Conservation (phyloP, 2,329 filamentous ascomycete genomes). For the Xylaria multiplex region DNA sequence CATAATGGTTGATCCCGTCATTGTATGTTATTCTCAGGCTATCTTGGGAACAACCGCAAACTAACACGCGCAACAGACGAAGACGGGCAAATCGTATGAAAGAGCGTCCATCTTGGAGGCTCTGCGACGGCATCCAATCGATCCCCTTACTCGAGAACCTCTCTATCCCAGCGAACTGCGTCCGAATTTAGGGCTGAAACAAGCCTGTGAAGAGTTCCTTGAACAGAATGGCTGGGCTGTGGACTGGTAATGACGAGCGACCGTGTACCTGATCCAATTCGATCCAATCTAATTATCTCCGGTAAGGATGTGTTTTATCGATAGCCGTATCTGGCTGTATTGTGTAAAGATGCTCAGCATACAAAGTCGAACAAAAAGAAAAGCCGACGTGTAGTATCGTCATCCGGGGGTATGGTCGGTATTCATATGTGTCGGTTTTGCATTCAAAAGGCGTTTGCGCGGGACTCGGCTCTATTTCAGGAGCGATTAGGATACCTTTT, state of each 20-base stretch:
- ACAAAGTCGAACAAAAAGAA: not conserved
- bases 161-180: constrained; percentile 75
- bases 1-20: constrained; percentile 76
- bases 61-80: constrained; percentile 63
- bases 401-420: not conserved
- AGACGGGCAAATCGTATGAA: constrained; percentile 91
- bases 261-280: not conserved
- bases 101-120: constrained; percentile 87
- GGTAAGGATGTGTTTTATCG: not conserved
- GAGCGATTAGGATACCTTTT: constrained; percentile 24
- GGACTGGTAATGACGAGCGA: constrained; percentile 71
- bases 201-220: constrained; percentile 87
- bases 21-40: constrained; percentile 53
- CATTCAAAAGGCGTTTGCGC: constrained; percentile 30
- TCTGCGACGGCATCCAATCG: constrained; percentile 76
- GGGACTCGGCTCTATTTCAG: constrained; percentile 1
- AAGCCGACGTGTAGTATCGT: not conserved
- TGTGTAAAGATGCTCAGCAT: not conserved
- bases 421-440: constrained; percentile 14
- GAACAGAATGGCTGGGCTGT: constrained; percentile 90
- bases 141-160: constrained; percentile 85
- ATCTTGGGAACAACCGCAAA: too few relatives aligned
- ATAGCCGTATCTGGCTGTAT: not conserved
- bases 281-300: not conserved
- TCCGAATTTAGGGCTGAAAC: constrained; percentile 82